Evolutionary conservation across 345 rosid genomes (phyloP), one percentile per base, ranked within the genome.

Genomic region (Erucastrum elatum): DNA sequence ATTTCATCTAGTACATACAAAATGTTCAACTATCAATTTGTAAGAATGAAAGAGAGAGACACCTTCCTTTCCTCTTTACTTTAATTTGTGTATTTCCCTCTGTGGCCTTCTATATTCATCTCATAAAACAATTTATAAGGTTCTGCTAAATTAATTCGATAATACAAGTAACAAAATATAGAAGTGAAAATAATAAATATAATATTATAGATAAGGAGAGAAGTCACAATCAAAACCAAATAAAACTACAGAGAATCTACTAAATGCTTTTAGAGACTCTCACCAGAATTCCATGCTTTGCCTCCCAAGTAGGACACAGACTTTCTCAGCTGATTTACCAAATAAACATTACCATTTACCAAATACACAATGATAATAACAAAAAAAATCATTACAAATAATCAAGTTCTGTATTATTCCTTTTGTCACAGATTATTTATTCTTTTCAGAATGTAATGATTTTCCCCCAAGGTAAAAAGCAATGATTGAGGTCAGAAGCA

Each of bases 281-380:
- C 51, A 59, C 82, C 78, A 67, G 78, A 79, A 67, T 61, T 79
- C 63, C 77, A 79, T 73, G 82, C 64, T 49, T 79, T 79, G 82
- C 74, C 77, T 79, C 82, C 82, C 71, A 62, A 72, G 27, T 73
- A 79, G 82, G 78, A 79, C 78, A 73, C 78, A 77, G 74, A 66
- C 72, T 78, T 79, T 79, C 59, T 73, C 64, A 73, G 74, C 70
- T 79, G 59, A 67, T 73, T 67, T 73, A 79, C 78, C 74, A 73
- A 67, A 79, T 73, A 67, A 44, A 67, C 78, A 73, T 59, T 72
- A 41, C 77, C n/a, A 72, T 46, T 78, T 60, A 72, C 69, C 69
- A 72, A 27, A 61, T 44, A 4, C 73, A 31, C 55, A 72, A 77
- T 77, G 29, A 65, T 70, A 8, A 51, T 27, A 39, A 41, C 7